Base-by-base conservation (phyloP, 2,329 filamentous ascomycete species). In the Microcyclosporella mali region DNA sequence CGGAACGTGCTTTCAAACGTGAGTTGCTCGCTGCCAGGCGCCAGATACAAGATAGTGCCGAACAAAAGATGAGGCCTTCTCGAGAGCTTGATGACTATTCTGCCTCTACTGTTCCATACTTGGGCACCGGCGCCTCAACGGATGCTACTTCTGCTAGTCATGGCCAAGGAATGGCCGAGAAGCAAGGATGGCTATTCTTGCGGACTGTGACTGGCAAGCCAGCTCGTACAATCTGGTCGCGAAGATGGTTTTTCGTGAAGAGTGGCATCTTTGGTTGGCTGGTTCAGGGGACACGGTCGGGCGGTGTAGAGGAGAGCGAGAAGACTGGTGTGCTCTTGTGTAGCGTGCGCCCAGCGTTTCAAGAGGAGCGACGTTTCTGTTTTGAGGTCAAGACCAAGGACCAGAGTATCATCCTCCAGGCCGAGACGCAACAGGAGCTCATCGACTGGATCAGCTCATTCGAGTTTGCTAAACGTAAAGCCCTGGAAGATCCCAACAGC, bases 361-460 rank as follows among this genome's bases (percentile, higher is more conserved):
- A 87, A 53, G 92, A 98, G 66, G 92, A 98, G 59, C 81, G 92
- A 30, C 79, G 92, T 12, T 98, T 97, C 66, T 97, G 92, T 63
- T 95, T 98, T 58, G 92, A 98, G 66, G 85, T 98, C 58, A 98
- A 97, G 72, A 98, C 92, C 2, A 98, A 95, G 66, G 94, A 87
- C 58, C 85, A 85, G 50, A 92, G 83, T 37, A 81, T 95, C 50
- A 71, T 95, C 46, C 73, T 98, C 2, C 92, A 98, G 67, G 86
- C 90, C 3, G 92, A 98, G 63, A 95, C 88, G 0, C 92, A 98
- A 62, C 90, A 97, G 62, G 87, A 97, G 61, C 76, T 98, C n/a
- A 88, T 85, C 45, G 86, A 94, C 57, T 98, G 92, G 92, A 81
- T 98, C 42, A 81, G 86, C 51, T 82, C 90, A 0, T 95, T 98